A percentile compares a stretch with the other conserved stretches of the same genome.
These are phyloP conservation scores for Pseudopithomyces maydicus DNA, from an alignment of 2,329 filamentous ascomycete species.

Conservation along the genomic window DNA sequence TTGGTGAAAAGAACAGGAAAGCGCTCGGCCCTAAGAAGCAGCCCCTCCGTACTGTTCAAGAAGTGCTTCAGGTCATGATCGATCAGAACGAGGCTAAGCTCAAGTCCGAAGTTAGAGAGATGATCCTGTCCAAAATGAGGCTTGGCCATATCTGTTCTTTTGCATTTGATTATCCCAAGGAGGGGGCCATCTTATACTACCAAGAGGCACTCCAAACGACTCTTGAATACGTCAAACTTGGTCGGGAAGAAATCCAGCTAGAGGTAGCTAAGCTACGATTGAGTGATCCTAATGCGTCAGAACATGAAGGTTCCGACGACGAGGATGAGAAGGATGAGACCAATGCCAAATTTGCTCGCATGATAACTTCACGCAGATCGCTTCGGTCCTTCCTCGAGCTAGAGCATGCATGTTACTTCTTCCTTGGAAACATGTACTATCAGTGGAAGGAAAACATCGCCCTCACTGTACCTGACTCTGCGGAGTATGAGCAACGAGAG, in stretches of 20 bases:
- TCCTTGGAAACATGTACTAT: slow-evolving; percentile 80
- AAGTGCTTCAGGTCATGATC: slow-evolving; percentile 91
- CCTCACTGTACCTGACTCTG: slow-evolving; percentile 68
- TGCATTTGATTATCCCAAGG: slow-evolving; percentile 61
- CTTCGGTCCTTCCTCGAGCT: slow-evolving; percentile 77
- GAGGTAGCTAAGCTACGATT: slow-evolving; percentile 52
- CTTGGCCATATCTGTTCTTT: slow-evolving; percentile 82
- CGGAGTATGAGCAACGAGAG: slow-evolving; percentile 69
- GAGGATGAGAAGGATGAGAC: slow-evolving; percentile 41
- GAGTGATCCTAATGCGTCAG: slow-evolving; percentile 24
- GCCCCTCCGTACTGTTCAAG: slow-evolving; percentile 78
- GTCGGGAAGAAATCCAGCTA: slow-evolving; percentile 63
- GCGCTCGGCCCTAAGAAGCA: slow-evolving; percentile 65
- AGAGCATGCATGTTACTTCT: slow-evolving; percentile 82
- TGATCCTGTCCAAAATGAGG: slow-evolving; percentile 67
- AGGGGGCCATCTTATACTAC: slow-evolving; percentile 75
- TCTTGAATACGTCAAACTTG: slow-evolving; percentile 63
- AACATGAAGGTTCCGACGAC: slow-evolving; percentile 33
- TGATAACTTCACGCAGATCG: slow-evolving; percentile 66
- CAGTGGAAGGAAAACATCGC: slow-evolving; percentile 77
- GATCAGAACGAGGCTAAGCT: slow-evolving; percentile 76
- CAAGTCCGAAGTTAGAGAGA: slow-evolving; percentile 69
- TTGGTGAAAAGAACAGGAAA: slow-evolving; percentile 70
- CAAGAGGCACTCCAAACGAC: slow-evolving; percentile 51
- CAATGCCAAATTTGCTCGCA: slow-evolving; percentile 48